Conservation (phyloP, 805 yeast species). For the Ogataea sp. region DNA sequence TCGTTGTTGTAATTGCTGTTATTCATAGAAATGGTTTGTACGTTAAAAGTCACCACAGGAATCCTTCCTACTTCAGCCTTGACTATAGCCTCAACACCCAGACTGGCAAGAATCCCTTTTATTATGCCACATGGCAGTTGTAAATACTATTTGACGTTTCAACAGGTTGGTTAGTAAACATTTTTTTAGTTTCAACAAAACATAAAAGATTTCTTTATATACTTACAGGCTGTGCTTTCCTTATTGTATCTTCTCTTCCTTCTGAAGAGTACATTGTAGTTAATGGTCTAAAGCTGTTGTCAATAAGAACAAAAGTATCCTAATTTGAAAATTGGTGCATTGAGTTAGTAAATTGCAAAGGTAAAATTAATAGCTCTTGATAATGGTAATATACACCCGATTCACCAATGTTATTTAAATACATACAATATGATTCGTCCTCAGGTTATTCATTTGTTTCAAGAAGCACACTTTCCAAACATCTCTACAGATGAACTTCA, state of each 20-base stretch:
- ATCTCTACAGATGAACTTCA: conserved; percentile 90
- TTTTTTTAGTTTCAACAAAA: too few species aligned
- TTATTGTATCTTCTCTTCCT: conserved; percentile 35
- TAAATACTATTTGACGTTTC: too few species aligned
- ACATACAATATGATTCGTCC: conserved; percentile 77
- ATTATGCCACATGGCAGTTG: conserved; percentile 75
- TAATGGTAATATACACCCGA: too few species aligned
- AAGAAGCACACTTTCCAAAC: conserved; percentile 77
- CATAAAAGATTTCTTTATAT: too few species aligned
- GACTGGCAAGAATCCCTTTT: conserved; percentile 59
- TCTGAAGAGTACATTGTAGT: conserved; percentile 37
- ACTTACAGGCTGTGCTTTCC: conserved; percentile 29
- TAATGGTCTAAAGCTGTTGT: conserved; percentile 51
- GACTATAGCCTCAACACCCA: conserved; percentile 62
- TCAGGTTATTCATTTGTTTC: conserved; percentile 84
- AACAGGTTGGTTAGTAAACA: too few species aligned
- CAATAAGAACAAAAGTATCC: conserved; percentile 74
- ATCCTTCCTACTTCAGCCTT: conserved; percentile 53
- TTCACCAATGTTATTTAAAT: too few species aligned
- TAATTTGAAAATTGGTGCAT: neutral
- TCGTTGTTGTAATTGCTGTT: neutral
- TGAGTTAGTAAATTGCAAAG: neutral
- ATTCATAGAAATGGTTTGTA: conserved; percentile 40
- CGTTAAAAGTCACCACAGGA: conserved; percentile 68
- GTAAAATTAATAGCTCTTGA: neutral